Evolutionary conservation across 805 yeast genomes (phyloP).

Genomic region (Starmerella geochares): DNA sequence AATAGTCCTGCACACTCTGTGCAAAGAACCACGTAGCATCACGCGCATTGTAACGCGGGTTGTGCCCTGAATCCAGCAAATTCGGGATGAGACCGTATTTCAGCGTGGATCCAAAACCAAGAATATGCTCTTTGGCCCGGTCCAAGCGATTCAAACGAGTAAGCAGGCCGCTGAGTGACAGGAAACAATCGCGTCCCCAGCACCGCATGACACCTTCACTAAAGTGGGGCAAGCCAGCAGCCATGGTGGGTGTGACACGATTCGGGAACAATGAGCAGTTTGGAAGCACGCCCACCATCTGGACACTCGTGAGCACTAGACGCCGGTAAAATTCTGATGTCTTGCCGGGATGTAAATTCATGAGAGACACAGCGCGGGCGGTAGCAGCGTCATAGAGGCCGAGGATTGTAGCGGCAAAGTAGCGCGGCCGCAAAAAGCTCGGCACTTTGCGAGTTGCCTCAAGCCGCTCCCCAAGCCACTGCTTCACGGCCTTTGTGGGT

Average conservation of each 20-base stretch:
- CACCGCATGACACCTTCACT: constrained; percentile 86
- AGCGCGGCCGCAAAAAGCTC: constrained; percentile 71
- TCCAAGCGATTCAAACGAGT: constrained; percentile 67
- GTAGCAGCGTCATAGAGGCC: constrained; percentile 76
- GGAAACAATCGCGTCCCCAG: constrained; percentile 97
- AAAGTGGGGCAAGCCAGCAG: constrained; percentile 96
- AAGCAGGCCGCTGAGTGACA: constrained; percentile 71
- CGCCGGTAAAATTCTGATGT: constrained; percentile 61
- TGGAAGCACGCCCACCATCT: constrained; percentile 68
- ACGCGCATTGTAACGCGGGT: constrained; percentile 90
- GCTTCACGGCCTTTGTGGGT: constrained; percentile 43
- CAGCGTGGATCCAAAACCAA: constrained; percentile 79
- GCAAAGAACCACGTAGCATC: constrained; percentile 95
- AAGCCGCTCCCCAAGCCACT: constrained; percentile 56
- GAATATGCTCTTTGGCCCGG: constrained; percentile 69
- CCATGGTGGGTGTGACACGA: constrained; percentile 56
- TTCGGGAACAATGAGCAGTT: constrained; percentile 67
- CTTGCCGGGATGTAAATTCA: constrained; percentile 40
- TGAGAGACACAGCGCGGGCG: constrained; percentile 52
- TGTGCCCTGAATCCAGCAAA: constrained; percentile 79
- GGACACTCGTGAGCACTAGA: constrained; percentile 71
- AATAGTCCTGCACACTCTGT: constrained; percentile 80
- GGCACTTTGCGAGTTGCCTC: constrained; percentile 48
- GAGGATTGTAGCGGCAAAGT: constrained; percentile 73
- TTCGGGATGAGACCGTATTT: constrained; percentile 95